Evolutionary conservation across 2,329 filamentous ascomycete species (phyloP).

Genomic region (Teratosphaeria pseudoeucalypti): DNA sequence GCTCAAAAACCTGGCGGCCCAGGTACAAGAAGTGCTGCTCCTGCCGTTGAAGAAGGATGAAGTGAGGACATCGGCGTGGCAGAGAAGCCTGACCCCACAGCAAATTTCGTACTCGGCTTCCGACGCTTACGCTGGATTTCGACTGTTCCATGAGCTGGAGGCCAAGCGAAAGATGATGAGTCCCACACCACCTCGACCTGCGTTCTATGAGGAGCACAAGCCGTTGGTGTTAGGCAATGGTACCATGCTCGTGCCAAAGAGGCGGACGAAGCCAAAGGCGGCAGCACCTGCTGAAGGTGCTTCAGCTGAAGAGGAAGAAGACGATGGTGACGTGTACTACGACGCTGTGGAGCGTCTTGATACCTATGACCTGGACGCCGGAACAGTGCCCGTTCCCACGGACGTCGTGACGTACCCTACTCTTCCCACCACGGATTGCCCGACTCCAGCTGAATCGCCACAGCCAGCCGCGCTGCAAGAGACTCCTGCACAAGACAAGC

Average conservation of each 20-base stretch:
- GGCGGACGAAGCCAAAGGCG: neutral
- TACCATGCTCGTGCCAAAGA: slow-evolving; percentile 2
- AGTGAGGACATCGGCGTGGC: slow-evolving; percentile 70
- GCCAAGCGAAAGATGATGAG: slow-evolving; percentile 53
- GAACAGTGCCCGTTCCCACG: neutral
- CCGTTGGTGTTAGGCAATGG: slow-evolving; percentile 51
- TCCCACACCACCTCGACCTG: slow-evolving; percentile 61
- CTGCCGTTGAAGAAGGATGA: slow-evolving; percentile 67
- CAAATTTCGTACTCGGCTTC: slow-evolving; percentile 70
- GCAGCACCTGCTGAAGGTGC: neutral
- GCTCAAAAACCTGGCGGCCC: slow-evolving; percentile 55
- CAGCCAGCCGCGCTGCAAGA: neutral
- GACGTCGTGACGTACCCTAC: neutral
- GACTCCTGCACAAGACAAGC: neutral
- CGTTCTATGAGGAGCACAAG: slow-evolving; percentile 54
- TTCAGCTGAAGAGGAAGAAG: slow-evolving; percentile 17
- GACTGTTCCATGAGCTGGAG: slow-evolving; percentile 64
- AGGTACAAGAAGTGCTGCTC: slow-evolving; percentile 60
- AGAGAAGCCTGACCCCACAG: slow-evolving; percentile 45
- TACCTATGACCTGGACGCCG: neutral
- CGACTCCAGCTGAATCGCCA: neutral
- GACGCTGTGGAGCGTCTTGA: slow-evolving; percentile 20
- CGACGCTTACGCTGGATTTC: slow-evolving; percentile 70
- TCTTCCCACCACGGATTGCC: neutral
- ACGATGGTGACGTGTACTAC: slow-evolving; percentile 16